Evolutionary conservation across 805 yeast genomes (phyloP).

Genomic region (Lipomyces starkeyi): DNA sequence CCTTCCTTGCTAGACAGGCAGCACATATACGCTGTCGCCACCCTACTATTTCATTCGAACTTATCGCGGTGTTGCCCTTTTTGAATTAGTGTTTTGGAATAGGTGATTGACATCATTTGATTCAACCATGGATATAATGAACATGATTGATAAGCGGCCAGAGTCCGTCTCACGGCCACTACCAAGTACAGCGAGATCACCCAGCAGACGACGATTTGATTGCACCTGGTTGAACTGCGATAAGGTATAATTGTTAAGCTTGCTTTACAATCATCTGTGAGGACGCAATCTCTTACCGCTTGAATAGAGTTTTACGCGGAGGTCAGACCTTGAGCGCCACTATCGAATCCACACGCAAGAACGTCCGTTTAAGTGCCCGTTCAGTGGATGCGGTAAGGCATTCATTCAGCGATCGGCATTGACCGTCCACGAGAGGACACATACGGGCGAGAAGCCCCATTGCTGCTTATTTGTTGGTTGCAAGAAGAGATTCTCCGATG

Average conservation of each 20-base stretch:
- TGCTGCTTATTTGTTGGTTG: slow-evolving; percentile 82
- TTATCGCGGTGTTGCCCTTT: neutral
- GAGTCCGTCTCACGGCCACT: neutral
- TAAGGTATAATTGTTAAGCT: slow-evolving; percentile 7
- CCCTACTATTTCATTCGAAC: neutral
- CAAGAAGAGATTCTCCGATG: slow-evolving; percentile 73
- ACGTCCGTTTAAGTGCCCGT: slow-evolving; percentile 80
- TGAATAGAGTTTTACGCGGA: slow-evolving; percentile 60
- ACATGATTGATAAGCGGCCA: slow-evolving; percentile 10
- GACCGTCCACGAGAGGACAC: slow-evolving; percentile 82
- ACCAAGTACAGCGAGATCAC: neutral
- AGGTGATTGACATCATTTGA: neutral
- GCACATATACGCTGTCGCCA: neutral
- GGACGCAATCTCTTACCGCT: neutral
- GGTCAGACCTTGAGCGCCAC: slow-evolving; percentile 83
- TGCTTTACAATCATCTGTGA: neutral
- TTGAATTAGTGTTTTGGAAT: neutral
- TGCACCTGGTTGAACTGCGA: slow-evolving; percentile 31
- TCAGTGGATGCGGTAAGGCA: slow-evolving; percentile 72
- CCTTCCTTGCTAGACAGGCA: neutral
- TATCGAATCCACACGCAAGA: slow-evolving; percentile 62
- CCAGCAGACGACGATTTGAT: slow-evolving; percentile 17
- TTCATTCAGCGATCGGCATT: slow-evolving; percentile 84
- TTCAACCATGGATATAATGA: slow-evolving; percentile 10
- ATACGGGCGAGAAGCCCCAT: slow-evolving; percentile 93